phyloP scores from a whole-genome alignment of 2,329 filamentous ascomycete species.

The Fusarium liriodendri region DNA sequence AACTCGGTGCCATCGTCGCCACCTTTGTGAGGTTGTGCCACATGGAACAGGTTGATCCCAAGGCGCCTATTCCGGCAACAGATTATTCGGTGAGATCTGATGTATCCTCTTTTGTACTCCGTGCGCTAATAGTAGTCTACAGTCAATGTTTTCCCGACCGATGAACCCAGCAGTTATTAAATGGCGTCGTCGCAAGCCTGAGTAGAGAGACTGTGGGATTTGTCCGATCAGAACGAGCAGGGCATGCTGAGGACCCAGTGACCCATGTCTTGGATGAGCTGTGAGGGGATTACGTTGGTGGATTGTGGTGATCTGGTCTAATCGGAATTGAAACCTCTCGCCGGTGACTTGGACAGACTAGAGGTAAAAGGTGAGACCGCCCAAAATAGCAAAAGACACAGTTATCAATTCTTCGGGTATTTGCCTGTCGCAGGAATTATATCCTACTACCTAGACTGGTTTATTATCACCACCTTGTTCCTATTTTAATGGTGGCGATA shows the following conservation, averaged over 20 bases:
- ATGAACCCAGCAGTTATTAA: conserved; percentile 36
- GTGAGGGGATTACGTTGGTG: background rate
- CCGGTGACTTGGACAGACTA: background rate
- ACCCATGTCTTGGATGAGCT: background rate
- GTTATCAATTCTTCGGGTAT: too few relatives aligned
- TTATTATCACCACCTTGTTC: background rate
- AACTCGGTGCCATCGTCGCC: conserved; percentile 85
- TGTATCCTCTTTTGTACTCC: accelerated
- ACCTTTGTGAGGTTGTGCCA: conserved; percentile 82
- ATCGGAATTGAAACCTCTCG: background rate
- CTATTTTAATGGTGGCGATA: background rate
- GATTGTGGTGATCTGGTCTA: background rate
- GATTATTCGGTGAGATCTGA: conserved; percentile 65
- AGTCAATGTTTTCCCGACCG: conserved; percentile 41
- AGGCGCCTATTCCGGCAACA: conserved; percentile 73
- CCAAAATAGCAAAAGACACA: too few relatives aligned
- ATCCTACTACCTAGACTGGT: background rate
- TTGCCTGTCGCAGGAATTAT: background rate
- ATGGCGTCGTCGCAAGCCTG: conserved; percentile 25
- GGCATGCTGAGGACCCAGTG: background rate
- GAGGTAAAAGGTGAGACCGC: background rate
- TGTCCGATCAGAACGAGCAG: background rate
- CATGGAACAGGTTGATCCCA: conserved; percentile 59
- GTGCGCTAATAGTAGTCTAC: background rate
- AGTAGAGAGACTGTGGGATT: background rate